Evolutionary conservation across 495 filamentous ascomycete species (phyloP), one percentile per base, ranked within the genome.

Genomic region (Aspergillus ostianus): DNA sequence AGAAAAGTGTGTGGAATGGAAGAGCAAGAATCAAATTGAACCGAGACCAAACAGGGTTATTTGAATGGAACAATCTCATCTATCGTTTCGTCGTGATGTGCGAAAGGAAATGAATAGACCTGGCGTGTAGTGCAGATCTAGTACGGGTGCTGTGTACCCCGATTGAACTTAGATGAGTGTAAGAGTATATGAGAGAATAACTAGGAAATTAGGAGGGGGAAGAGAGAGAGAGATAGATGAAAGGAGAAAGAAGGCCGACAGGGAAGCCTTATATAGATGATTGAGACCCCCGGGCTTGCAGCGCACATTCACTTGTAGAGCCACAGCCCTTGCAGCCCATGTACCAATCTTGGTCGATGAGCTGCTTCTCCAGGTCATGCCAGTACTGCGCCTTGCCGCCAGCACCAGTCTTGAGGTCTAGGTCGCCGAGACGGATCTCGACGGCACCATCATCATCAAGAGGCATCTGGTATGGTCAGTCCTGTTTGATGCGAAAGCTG

Each of bases 391-490:
- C 70, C 73, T 96, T 96, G 8, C 80, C 81, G 13, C 81, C 84
- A 5, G 77, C 76, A 15, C 82, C 74, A n/a, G 84, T 86, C 76
- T 98, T 98, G 64, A 90, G 79, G 70, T 98, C 94, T 47, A 97
- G 76, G 71, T 98, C 94, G 0, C 87, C 93, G 2, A 98, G 75
- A 52, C 88, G 84, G 44, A 90, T 87, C 67, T 93, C 87, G 0
- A 94, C 80, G 1, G 70, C 64, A 0, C 57, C 64, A n/a, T 50
- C 63, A 46, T 74, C 70, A 45, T 73, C 71, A 6, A 58, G 61
- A 51, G 66, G 67, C 26, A 67, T 73, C 67, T 72, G 51, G 10
- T 68, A 29, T 49, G 23, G 19, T 32, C 5, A 27, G 47, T 55
- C n/a, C 63, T 20, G 58, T 32, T 51, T 13, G 56, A 41, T 53